Evolutionary conservation across 371 early-diverging fungal species (phyloP), one percentile per base, ranked within the genome.

Genomic region (Dinochytrium kinnereticum): DNA sequence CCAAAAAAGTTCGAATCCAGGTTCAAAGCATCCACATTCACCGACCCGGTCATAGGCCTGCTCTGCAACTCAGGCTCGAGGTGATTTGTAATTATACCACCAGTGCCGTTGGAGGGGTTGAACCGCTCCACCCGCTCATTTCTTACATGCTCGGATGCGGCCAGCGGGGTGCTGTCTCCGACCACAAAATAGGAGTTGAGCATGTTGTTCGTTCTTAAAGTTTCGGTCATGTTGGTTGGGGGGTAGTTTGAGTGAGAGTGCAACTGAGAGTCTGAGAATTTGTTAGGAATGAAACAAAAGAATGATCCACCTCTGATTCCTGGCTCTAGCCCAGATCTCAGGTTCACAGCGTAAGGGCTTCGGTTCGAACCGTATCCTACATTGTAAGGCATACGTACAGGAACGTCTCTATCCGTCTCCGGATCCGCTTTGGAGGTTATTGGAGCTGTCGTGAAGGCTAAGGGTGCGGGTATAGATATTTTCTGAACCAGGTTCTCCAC

Each of bases 401-500:
- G 5, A 53, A 5, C 17, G 17, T 5, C 55, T 26, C n/a, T 5
- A 26, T 53, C 13, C 5, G n/a, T 26, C 5, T 5, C 26, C 10
- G 10, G 5, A 21, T 24, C 26, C 7, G 55, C 55, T 53, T 44
- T 44, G 7, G 7, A 19, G 19, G 24, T 21, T 36, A 92, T 75
- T 1, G 91, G 92, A 0, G 89, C 89, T 0, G 91, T 86, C 15
- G 93, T 86, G 75, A 93, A 92, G 19, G 92, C 92, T 0, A 92
- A 90, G 2, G 94, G 92, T 44, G 88, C 88, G 10, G 92, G 87
- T 17, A 91, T 79, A 0, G 92, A 90, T 21, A 91, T 84, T 64
- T 90, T 90, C 37, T 90, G 86, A 3, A 94, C 88, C 68, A 94
- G 75, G 31, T 86, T 87, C 70, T 92, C 92, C 7, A 94, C 90